Percentiles rank a stretch among this genome's conserved stretches.
These are phyloP conservation scores for Neostapfia colusana DNA, from an alignment of 176 grass and related monocot genomes.

Conservation along the genomic window DNA sequence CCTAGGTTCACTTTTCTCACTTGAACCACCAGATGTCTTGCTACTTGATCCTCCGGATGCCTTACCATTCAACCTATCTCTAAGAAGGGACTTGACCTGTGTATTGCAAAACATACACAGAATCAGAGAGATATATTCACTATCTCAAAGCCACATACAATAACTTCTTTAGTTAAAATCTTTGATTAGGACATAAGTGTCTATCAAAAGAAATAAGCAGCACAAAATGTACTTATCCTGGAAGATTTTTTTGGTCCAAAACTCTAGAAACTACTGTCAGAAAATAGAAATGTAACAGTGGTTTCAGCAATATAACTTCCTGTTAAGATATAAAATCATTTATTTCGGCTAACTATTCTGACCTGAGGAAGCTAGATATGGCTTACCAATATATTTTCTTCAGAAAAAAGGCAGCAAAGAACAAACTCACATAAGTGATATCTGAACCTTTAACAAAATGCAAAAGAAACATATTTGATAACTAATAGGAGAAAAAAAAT, in stretches of 20 bases:
- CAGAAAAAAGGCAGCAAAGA: neutral
- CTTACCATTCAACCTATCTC: slow-evolving; percentile 77
- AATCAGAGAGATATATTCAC: neutral
- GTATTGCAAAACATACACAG: slow-evolving; percentile 17
- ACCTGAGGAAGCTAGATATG: neutral
- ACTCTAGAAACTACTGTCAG: slow-evolving; percentile 11
- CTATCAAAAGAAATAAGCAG: neutral
- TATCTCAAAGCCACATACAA: slow-evolving; percentile 2
- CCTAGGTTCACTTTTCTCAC: slow-evolving; percentile 80
- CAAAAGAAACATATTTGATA: neutral
- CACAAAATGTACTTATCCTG: neutral
- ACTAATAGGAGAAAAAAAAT: too few relatives aligned
- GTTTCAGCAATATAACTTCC: neutral
- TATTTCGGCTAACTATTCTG: neutral
- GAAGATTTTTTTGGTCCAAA: neutral
- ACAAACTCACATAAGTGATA: neutral
- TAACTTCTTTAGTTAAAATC: neutral
- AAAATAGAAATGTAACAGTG: neutral
- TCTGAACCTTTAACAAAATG: neutral
- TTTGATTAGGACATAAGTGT: neutral
- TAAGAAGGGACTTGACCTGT: slow-evolving; percentile 91
- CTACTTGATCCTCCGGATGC: slow-evolving; percentile 63
- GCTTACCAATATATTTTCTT: neutral
- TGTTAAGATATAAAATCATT: slow-evolving; percentile 24
- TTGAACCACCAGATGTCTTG: slow-evolving; percentile 70